Base-by-base conservation (phyloP, 2,329 filamentous ascomycete genomes). In the Aspergillus pseudoglaucus region DNA sequence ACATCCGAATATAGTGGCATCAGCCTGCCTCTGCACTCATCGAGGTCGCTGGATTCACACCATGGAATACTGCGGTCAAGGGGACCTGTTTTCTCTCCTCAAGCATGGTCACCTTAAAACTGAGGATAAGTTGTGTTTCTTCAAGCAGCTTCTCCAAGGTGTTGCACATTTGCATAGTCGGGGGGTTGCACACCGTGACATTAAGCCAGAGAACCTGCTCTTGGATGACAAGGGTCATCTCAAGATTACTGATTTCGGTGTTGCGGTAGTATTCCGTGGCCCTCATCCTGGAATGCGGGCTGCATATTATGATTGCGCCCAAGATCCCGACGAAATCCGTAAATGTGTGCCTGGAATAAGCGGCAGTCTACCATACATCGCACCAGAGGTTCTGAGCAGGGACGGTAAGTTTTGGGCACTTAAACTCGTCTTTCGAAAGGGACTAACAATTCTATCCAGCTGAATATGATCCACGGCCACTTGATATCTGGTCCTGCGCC, bases 221-320 rank as follows among this genome's bases (percentile, higher is more conserved):
- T 78, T 95, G 50, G 86, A 83, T 42, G 83, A 82, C 57, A 82
- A 89, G 49, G 88, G 88, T 62, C 85, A 88, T 65, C 76, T 95
- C 47, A 95, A 95, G 71, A 90, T 95, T 50, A 90, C 88, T 44
- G 90, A 95, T 65, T 95, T 95, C 70, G 90, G 90, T 46, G 87
- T 91, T 12, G 90, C 88, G 0, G 88, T 93, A 63, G 86, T 94
- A 15, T 95, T 95, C 62, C 81, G 78, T 46, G 89, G 88, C 35
- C 83, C 84, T 44, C 88, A 94, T 65, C 89, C 88, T 0, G 89
- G 88, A 25, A 71, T 90, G 37, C 79, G 86, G 50, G 81, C 85
- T 58, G 80, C 86, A 10, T 82, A 82, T 45, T 86, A 87, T 47
- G 78, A 86, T 60, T 90, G 86, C 65, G 87, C 85, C 42, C 79